Conservation (phyloP, 1,284 basidiomycete genomes). For the Cryptococcus sp. region DNA sequence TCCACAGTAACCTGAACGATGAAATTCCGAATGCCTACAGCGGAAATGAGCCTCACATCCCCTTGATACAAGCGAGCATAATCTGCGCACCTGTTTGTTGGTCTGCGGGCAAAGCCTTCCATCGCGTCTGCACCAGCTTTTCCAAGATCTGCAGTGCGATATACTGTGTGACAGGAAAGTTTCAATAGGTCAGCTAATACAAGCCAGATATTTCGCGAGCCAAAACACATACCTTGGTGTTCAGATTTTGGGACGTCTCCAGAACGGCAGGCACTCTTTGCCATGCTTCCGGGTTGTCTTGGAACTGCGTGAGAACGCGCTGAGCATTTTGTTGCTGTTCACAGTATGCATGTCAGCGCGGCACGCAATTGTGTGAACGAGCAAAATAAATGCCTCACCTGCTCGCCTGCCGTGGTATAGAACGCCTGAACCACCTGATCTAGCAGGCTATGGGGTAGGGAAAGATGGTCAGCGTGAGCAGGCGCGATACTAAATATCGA, state of each 20-base stretch:
- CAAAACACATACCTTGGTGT: slow-evolving; percentile 73
- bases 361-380: neutral
- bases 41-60: neutral
- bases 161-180: slow-evolving; percentile 62
- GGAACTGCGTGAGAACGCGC: slow-evolving; percentile 88
- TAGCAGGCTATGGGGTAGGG: slow-evolving; percentile 58
- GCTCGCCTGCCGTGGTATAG: slow-evolving; percentile 72
- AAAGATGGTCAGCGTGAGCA: neutral
- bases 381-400: slow-evolving; percentile 59
- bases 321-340: slow-evolving; percentile 86
- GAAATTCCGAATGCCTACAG: slow-evolving; percentile 90
- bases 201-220: neutral
- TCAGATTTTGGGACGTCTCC: slow-evolving; percentile 78
- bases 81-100: slow-evolving; percentile 74
- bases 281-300: slow-evolving; percentile 98
- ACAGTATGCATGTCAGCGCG: slow-evolving; percentile 6
- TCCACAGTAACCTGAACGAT: slow-evolving; percentile 92
- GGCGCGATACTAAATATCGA: neutral
- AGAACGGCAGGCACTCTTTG: slow-evolving; percentile 94
- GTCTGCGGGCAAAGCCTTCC: slow-evolving; percentile 93
- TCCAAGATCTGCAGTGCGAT: slow-evolving; percentile 93
- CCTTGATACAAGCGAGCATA: neutral
- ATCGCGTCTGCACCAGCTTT: slow-evolving; percentile 88
- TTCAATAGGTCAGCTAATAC: slow-evolving; percentile 4
- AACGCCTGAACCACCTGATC: slow-evolving; percentile 84